A percentile compares a stretch with the other conserved stretches of the same genome.
These are phyloP conservation scores for Coprinopsis cinerea DNA, from an alignment of 768 basidiomycete genomes.

Conservation along the genomic window DNA sequence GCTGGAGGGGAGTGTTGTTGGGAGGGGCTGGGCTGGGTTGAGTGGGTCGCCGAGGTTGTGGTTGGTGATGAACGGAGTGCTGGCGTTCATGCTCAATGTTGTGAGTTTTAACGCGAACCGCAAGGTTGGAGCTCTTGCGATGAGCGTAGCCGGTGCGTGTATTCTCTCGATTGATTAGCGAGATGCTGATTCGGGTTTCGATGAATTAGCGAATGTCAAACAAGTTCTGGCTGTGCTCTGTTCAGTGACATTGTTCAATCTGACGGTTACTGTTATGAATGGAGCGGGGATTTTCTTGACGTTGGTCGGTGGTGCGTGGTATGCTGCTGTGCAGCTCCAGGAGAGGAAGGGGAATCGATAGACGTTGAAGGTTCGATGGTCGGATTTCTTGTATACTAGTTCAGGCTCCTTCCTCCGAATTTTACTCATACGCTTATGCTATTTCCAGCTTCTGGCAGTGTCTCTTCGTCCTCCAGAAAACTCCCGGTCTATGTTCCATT, in stretches of 20 bases:
- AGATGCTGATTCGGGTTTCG: not conserved
- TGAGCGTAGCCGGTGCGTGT: constrained; percentile 80
- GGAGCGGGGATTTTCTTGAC: constrained; percentile 80
- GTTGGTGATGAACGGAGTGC: constrained; percentile 69
- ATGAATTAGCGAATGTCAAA: constrained; percentile 74
- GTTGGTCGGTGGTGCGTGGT: constrained; percentile 80
- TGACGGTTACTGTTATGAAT: constrained; percentile 76
- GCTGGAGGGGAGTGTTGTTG: constrained; percentile 25
- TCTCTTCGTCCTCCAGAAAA: no score
- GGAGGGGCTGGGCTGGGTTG: constrained; percentile 6
- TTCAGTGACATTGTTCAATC: constrained; percentile 78
- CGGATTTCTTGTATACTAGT: no score
- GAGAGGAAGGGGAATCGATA: constrained; percentile 28
- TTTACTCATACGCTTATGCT: no score
- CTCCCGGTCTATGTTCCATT: no score
- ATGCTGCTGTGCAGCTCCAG: constrained; percentile 58
- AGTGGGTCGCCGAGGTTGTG: constrained; percentile 35
- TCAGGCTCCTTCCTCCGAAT: no score
- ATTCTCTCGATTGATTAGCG: not conserved
- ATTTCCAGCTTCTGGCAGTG: no score
- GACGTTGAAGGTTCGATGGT: no score
- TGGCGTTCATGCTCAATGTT: constrained; percentile 91
- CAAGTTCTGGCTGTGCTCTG: constrained; percentile 87
- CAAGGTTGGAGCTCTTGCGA: constrained; percentile 81
- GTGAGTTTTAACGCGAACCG: constrained; percentile 94